These are phyloP conservation scores for Dimargaris verticillata DNA, from an alignment of 192 early-diverging fungal species.

Conservation along the genomic window DNA sequence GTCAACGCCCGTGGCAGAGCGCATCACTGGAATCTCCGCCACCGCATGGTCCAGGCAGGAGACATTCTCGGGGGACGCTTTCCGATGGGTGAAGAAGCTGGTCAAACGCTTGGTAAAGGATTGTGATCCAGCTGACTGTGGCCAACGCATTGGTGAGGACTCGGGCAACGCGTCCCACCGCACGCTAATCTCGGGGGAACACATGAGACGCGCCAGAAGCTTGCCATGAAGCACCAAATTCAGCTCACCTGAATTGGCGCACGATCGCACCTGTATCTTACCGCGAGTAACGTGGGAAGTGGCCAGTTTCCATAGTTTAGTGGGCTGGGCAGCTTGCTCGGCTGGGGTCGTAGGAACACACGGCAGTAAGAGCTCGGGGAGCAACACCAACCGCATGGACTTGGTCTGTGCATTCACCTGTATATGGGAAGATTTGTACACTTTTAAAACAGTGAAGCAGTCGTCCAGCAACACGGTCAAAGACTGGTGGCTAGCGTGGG, in stretches of 20 bases:
- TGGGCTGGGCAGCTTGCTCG: background rate
- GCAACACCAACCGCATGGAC: background rate
- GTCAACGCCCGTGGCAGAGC: too few species aligned
- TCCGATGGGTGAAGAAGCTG: too few species aligned
- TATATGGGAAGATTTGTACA: background rate
- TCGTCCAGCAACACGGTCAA: slow-evolving; percentile 5
- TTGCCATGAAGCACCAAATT: background rate
- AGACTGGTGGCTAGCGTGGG: background rate
- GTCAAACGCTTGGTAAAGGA: too few species aligned
- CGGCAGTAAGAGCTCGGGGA: background rate
- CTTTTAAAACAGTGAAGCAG: background rate
- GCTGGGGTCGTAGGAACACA: background rate
- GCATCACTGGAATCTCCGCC: too few species aligned
- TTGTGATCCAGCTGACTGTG: too few species aligned
- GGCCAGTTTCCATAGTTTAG: background rate
- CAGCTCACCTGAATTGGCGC: background rate
- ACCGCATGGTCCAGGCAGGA: too few species aligned
- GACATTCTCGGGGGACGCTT: too few species aligned
- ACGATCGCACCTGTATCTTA: background rate
- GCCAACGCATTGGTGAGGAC: too few species aligned
- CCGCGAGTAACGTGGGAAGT: background rate
- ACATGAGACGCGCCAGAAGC: background rate
- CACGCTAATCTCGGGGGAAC: too few species aligned
- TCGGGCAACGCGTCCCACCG: too few species aligned
- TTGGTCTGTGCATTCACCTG: background rate